Conservation (phyloP, 148 eudicot species). For the Mesembryanthemum crystallinum region DNA sequence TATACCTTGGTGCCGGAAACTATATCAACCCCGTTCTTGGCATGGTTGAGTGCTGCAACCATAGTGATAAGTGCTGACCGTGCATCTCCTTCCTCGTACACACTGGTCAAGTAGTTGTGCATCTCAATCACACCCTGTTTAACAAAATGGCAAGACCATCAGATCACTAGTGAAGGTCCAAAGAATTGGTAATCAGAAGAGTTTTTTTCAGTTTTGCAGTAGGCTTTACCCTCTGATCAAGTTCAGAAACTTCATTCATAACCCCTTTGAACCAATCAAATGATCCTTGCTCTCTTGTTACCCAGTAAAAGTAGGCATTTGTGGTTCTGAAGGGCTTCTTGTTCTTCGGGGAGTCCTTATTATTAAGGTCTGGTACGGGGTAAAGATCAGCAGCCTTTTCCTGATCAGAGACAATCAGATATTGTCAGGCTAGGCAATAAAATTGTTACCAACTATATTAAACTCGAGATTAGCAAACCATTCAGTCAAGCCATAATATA, state of each 20-base stretch:
- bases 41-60: constrained; percentile 99
- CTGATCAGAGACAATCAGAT: constrained; percentile 24
- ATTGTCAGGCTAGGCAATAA: background rate
- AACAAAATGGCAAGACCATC: constrained; percentile 8
- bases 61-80: constrained; percentile 94
- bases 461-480: background rate
- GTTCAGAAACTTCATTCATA: constrained; percentile 94
- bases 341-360: constrained; percentile 39
- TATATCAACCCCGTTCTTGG: constrained; percentile 86
- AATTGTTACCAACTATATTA: background rate
- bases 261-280: constrained; percentile 99
- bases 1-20: constrained; percentile 93
- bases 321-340: constrained; percentile 73
- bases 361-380: constrained; percentile 39
- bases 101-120: constrained; percentile 96
- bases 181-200: background rate
- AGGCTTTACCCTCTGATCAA: constrained; percentile 71
- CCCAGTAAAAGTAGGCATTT: constrained; percentile 97
- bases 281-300: constrained; percentile 92
- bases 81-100: constrained; percentile 98
- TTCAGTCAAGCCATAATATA: background rate
- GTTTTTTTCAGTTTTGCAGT: background rate
- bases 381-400: constrained; percentile 44
- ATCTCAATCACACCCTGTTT: constrained; percentile 89
- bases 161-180: background rate